Percentiles rank a stretch among this genome's conserved stretches.
These are phyloP conservation scores for Blastobotrys parvus DNA, from an alignment of 805 yeast species.

Conservation along the genomic window DNA sequence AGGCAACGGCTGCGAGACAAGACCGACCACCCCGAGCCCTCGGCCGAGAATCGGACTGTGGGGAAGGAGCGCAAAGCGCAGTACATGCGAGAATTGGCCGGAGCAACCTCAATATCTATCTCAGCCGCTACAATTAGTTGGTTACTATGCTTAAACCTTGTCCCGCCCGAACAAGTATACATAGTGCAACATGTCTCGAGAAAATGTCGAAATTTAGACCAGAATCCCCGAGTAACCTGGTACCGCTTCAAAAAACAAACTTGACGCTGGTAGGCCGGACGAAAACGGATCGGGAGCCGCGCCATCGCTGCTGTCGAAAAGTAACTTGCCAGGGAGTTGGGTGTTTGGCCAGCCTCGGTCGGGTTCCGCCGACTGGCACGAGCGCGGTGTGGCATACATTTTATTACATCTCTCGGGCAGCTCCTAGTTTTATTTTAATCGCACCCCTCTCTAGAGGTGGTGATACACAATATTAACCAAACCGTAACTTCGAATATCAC, in stretches of 20 bases:
- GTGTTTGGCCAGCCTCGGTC: too few species aligned
- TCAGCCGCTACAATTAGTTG: neutral
- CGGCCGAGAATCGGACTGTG: neutral
- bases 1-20: neutral
- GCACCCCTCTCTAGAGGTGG: neutral
- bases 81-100: neutral
- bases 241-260: neutral
- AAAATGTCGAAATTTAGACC: neutral
- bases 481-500: neutral
- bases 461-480: neutral
- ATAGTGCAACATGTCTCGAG: neutral
- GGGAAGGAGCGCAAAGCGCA: neutral
- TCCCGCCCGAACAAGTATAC: neutral
- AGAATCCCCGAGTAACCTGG: neutral
- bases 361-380: neutral
- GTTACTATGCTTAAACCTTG: neutral
- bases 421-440: neutral
- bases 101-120: neutral
- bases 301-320: neutral
- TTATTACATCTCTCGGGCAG: neutral
- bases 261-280: neutral
- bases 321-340: too few species aligned
- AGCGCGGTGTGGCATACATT: neutral
- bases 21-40: neutral
- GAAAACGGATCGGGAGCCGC: neutral